Conservation (phyloP, 2,329 filamentous ascomycete genomes). For the Didymella pomorum region DNA sequence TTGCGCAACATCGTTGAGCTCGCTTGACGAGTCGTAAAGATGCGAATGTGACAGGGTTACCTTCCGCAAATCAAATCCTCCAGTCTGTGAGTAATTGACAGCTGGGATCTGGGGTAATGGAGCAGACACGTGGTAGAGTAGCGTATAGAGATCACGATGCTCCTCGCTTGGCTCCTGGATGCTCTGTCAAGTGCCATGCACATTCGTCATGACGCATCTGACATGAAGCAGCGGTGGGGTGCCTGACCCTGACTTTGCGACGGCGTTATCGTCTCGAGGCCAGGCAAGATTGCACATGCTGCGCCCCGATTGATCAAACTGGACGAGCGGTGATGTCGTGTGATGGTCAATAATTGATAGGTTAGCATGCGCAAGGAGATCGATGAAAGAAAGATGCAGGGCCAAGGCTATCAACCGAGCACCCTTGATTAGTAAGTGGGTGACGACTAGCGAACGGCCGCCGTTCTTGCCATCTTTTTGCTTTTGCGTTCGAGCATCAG, state of each 20-base stretch:
- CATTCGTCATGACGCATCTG: neutral
- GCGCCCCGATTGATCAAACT: neutral
- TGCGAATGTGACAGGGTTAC: neutral
- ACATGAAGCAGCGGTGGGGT: neutral
- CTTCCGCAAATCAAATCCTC: neutral
- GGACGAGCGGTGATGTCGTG: neutral
- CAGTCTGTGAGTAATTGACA: neutral
- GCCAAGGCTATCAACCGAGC: no score
- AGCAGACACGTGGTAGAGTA: neutral
- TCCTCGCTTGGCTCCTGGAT: neutral
- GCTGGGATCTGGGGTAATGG: neutral
- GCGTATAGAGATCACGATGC: neutral
- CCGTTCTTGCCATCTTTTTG: neutral
- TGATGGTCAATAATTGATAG: neutral
- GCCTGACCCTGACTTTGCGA: neutral
- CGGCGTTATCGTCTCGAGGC: neutral
- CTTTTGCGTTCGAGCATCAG: neutral
- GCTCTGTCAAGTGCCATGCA: no score
- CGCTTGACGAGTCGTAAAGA: neutral
- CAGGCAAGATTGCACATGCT: neutral
- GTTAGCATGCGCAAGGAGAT: no score
- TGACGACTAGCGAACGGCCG: neutral
- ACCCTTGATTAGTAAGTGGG: neutral
- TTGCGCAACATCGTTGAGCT: neutral
- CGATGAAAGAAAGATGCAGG: neutral